Evolutionary conservation across 768 basidiomycete species (phyloP).

Genomic region (Plicaturopsis crispa): DNA sequence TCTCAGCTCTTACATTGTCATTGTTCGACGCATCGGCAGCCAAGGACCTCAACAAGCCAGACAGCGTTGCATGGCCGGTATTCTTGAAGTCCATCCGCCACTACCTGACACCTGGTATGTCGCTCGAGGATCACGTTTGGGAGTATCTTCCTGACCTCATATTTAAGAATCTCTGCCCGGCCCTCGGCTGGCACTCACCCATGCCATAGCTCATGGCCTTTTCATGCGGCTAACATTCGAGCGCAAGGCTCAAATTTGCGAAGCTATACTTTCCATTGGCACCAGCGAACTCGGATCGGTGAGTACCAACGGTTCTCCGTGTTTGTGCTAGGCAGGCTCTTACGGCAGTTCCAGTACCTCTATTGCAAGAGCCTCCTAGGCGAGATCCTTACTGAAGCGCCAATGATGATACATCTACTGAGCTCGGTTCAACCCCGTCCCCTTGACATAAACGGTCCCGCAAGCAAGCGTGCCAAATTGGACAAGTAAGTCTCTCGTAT

Average conservation of each 20-base stretch:
- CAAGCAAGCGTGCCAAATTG: slow-evolving; percentile 58
- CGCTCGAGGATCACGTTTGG: not conserved
- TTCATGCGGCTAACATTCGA: slow-evolving; percentile 45
- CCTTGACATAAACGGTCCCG: slow-evolving; percentile 34
- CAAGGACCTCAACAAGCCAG: slow-evolving; percentile 34
- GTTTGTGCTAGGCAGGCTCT: slow-evolving; percentile 2
- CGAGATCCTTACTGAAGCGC: slow-evolving; percentile 38
- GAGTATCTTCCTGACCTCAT: slow-evolving; percentile 2
- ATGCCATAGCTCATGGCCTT: slow-evolving; percentile 44
- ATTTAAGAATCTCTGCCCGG: slow-evolving; percentile 29
- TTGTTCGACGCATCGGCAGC: slow-evolving; percentile 45
- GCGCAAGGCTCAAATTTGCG: slow-evolving; percentile 48
- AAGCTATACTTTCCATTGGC: slow-evolving; percentile 48
- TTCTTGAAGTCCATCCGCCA: slow-evolving; percentile 36
- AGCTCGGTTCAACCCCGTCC: slow-evolving; percentile 37
- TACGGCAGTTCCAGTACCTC: slow-evolving; percentile 27
- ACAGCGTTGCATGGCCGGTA: slow-evolving; percentile 40
- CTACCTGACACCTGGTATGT: slow-evolving; percentile 41
- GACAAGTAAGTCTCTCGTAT: slow-evolving; percentile 33
- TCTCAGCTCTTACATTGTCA: slow-evolving; percentile 27
- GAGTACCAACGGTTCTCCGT: slow-evolving; percentile 12
- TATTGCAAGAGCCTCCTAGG: slow-evolving; percentile 43
- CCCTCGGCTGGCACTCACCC: slow-evolving; percentile 32
- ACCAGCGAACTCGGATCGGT: slow-evolving; percentile 41
- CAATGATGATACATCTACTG: slow-evolving; percentile 47